These are phyloP conservation scores for Amylostereum areolatum DNA, from an alignment of 1,284 basidiomycete genomes.

Conservation along the genomic window DNA sequence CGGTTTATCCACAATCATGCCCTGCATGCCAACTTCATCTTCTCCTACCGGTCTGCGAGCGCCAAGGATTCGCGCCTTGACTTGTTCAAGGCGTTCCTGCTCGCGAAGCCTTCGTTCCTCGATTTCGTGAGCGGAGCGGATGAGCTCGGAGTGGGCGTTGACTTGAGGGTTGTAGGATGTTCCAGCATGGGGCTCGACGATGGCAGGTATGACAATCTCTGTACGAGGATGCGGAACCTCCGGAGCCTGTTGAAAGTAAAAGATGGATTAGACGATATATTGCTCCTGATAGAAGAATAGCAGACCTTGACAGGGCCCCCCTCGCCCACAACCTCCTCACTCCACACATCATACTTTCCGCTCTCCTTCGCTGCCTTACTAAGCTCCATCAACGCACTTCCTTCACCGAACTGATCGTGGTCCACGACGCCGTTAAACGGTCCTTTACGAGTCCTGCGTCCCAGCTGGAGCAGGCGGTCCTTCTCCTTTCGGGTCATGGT, in stretches of 20 bases:
- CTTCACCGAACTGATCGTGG: constrained; percentile 54
- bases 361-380: constrained; percentile 67
- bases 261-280: constrained; percentile 4
- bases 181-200: constrained; percentile 77
- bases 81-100: constrained; percentile 48
- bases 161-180: constrained; percentile 92
- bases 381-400: constrained; percentile 55
- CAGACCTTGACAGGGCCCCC: constrained; percentile 44
- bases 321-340: constrained; percentile 24
- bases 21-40: constrained; percentile 25
- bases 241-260: constrained; percentile 37
- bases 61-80: constrained; percentile 50
- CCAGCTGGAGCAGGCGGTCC: constrained; percentile 67
- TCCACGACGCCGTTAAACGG: constrained; percentile 68
- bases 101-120: constrained; percentile 58
- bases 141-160: constrained; percentile 69
- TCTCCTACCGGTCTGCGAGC: constrained; percentile 31
- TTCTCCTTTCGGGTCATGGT: constrained; percentile 60
- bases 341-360: constrained; percentile 75
- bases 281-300: constrained; percentile 5
- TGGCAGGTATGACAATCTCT: constrained; percentile 56
- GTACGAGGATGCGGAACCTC: constrained; percentile 40
- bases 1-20: constrained; percentile 57
- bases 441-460: constrained; percentile 60
- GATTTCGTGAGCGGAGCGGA: constrained; percentile 64